phyloP scores from a whole-genome alignment of 495 filamentous ascomycete species.

The Daldinia concentrica region DNA sequence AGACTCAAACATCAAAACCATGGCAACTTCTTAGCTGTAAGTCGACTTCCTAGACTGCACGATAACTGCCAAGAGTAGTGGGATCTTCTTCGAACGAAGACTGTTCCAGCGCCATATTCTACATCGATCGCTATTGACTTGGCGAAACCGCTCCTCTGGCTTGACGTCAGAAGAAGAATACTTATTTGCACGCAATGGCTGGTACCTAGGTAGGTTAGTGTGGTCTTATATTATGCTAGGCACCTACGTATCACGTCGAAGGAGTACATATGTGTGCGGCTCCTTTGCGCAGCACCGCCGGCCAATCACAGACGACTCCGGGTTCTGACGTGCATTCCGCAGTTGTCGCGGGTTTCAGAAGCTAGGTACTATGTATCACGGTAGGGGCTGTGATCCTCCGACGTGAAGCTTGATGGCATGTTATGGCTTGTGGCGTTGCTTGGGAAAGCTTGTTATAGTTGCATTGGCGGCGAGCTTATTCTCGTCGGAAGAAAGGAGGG shows the following conservation, averaged over 20 bases:
- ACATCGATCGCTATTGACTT: not conserved
- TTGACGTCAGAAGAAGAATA: no score
- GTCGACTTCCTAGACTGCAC: no score
- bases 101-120: not conserved
- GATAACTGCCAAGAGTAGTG: not conserved
- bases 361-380: not conserved
- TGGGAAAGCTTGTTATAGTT: not conserved
- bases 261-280: no score
- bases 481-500: not conserved
- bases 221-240: no score
- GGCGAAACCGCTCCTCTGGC: not conserved
- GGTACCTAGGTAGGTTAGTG: no score
- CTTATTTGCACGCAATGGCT: no score
- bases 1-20: no score
- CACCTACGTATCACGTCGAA: no score
- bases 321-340: not conserved
- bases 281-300: not conserved
- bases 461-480: not conserved
- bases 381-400: not conserved
- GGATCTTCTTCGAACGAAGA: not conserved
- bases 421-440: not conserved
- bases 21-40: no score
- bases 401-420: not conserved
- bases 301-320: not conserved
- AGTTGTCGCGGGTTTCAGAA: not conserved